Conservation (phyloP, 805 yeast genomes). For the Candida easanensis region DNA sequence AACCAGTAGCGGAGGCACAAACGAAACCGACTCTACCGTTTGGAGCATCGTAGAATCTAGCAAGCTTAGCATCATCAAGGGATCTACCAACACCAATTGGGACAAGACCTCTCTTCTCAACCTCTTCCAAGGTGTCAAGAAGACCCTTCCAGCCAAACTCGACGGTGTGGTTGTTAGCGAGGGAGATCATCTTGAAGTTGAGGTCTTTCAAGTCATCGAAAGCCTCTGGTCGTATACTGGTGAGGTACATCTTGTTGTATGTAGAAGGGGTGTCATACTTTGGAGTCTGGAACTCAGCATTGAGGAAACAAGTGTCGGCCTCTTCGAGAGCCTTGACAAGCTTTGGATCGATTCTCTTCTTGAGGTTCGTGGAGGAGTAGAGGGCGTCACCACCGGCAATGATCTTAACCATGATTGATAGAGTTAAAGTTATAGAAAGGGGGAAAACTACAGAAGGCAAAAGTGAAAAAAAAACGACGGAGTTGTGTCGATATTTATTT, state of each 20-base stretch:
- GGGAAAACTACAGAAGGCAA: background rate
- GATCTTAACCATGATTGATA: conserved; percentile 12
- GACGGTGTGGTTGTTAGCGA: conserved; percentile 30
- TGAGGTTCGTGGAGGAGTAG: conserved; percentile 27
- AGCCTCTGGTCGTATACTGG: conserved; percentile 25
- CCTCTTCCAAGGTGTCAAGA: conserved; percentile 26
- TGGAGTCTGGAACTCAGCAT: conserved; percentile 31
- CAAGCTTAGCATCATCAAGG: conserved; percentile 25
- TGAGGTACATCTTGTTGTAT: conserved; percentile 26
- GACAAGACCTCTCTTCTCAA: conserved; percentile 24
- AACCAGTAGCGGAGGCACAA: conserved; percentile 26
- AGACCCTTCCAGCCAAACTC: conserved; percentile 29
- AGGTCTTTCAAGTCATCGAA: conserved; percentile 27
- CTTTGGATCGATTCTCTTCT: conserved; percentile 26
- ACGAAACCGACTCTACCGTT: conserved; percentile 29
- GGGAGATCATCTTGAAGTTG: conserved; percentile 24
- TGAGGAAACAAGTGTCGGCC: conserved; percentile 27
- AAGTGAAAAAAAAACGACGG: background rate
- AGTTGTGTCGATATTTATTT: background rate
- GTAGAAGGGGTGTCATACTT: conserved; percentile 27
- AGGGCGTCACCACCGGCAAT: conserved; percentile 31
- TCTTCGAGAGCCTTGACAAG: conserved; percentile 22
- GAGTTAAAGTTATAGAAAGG: background rate
- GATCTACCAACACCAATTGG: conserved; percentile 30
- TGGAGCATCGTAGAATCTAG: conserved; percentile 26